These are phyloP conservation scores for Teratosphaeria destructans DNA, from an alignment of 2,329 filamentous ascomycete species.

Conservation along the genomic window DNA sequence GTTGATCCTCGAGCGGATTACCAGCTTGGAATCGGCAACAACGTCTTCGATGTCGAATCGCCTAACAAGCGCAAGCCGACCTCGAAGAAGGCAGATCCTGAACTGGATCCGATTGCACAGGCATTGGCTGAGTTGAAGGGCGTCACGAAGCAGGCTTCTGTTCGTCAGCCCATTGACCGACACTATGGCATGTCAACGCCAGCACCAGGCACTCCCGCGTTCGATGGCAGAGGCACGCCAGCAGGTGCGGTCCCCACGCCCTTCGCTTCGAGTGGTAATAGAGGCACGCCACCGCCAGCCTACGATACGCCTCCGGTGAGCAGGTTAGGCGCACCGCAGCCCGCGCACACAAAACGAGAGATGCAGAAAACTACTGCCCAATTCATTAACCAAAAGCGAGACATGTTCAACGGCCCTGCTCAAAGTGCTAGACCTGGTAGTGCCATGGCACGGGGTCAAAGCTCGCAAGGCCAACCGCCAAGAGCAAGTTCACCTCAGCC, in stretches of 20 bases:
- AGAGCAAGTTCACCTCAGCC: slow-evolving; percentile 57
- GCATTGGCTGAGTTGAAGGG: slow-evolving; percentile 89
- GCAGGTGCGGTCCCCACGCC: slow-evolving; percentile 34
- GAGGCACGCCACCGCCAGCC: slow-evolving; percentile 74
- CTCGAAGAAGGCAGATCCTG: slow-evolving; percentile 28
- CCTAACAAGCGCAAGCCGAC: slow-evolving; percentile 45
- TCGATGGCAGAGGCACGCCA: slow-evolving; percentile 28
- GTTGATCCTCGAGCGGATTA: slow-evolving; percentile 88
- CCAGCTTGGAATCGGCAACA: slow-evolving; percentile 88
- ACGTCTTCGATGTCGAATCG: slow-evolving; percentile 85
- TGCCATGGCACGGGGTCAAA: slow-evolving; percentile 19
- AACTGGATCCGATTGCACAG: slow-evolving; percentile 77
- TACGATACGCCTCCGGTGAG: slow-evolving; percentile 68
- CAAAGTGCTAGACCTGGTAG: slow-evolving; percentile 18
- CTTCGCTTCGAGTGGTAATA: slow-evolving; percentile 33
- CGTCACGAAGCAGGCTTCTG: slow-evolving; percentile 67
- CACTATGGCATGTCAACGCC: slow-evolving; percentile 92
- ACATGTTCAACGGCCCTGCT: slow-evolving; percentile 50
- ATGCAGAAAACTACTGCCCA: slow-evolving; percentile 94
- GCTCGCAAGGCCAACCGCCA: slow-evolving; percentile 10
- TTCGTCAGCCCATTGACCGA: slow-evolving; percentile 85
- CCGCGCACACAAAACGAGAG: slow-evolving; percentile 81
- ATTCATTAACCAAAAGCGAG: slow-evolving; percentile 72
- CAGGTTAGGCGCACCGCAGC: slow-evolving; percentile 76
- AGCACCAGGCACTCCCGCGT: slow-evolving; percentile 36